Evolutionary conservation across 2,329 filamentous ascomycete species (phyloP).

Genomic region (Xylariaceae sp.): DNA sequence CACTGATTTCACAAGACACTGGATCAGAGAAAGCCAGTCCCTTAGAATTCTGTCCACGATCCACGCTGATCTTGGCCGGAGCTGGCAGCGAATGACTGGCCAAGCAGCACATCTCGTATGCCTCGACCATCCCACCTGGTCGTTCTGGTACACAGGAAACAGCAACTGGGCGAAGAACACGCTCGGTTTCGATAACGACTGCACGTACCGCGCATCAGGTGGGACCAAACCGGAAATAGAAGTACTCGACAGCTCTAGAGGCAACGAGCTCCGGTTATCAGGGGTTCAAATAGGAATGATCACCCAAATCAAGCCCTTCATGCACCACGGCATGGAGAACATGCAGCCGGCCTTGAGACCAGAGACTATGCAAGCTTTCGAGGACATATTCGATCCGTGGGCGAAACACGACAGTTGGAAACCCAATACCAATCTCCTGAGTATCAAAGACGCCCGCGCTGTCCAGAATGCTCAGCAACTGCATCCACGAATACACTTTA

Average conservation of each 20-base stretch:
- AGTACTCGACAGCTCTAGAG: not conserved
- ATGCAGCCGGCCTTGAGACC: not conserved
- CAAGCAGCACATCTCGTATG: not conserved
- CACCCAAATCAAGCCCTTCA: not conserved
- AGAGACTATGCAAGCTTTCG: not conserved
- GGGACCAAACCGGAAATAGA: not conserved
- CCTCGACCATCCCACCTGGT: not conserved
- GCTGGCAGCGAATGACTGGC: not conserved
- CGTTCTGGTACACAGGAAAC: not conserved
- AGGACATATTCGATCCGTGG: not conserved
- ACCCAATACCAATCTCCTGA: not conserved
- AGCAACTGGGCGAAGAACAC: not conserved
- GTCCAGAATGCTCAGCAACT: not conserved
- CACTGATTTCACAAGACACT: not conserved
- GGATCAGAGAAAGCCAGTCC: not conserved
- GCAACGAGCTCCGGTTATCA: not conserved
- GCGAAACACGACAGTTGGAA: not conserved
- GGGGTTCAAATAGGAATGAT: not conserved
- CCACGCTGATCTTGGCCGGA: not conserved
- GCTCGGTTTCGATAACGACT: not conserved
- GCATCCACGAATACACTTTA: not conserved
- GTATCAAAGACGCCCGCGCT: not conserved
- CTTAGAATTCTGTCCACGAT: not conserved
- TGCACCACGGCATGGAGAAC: not conserved
- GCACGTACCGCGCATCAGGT: not conserved